Percentiles rank a stretch among this genome's conserved stretches.
Evolutionary conservation across 192 early-diverging fungal genomes (phyloP).

Genomic region (Coemansia sp.): DNA sequence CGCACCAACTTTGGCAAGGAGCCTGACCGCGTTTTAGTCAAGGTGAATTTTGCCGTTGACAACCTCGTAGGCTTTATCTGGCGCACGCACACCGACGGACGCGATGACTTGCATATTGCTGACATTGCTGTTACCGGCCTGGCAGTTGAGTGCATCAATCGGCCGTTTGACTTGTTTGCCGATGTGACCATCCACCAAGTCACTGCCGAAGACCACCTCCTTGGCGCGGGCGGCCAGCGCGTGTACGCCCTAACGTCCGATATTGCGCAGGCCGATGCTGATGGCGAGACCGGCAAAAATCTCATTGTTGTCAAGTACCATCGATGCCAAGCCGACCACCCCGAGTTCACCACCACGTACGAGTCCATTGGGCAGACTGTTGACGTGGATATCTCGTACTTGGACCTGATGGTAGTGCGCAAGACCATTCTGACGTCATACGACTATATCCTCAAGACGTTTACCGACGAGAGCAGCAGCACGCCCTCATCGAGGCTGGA

Average conservation of each 20-base stretch:
- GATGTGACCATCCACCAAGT: conserved; percentile 76
- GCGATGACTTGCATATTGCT: conserved; percentile 46
- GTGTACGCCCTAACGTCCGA: conserved; percentile 51
- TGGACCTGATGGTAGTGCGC: conserved; percentile 81
- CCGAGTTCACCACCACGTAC: conserved; percentile 71
- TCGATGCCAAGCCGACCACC: conserved; percentile 66
- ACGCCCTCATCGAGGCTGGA: conserved; percentile 1
- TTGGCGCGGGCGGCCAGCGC: conserved; percentile 12
- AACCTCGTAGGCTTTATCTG: conserved; percentile 52
- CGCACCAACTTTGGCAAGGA: conserved; percentile 38
- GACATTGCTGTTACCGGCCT: conserved; percentile 65
- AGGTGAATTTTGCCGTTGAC: conserved; percentile 50
- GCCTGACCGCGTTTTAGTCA: conserved; percentile 39
- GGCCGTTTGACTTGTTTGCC: conserved; percentile 64
- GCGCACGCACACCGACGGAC: conserved; percentile 45
- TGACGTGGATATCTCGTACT: conserved; percentile 72
- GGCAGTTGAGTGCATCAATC: conserved; percentile 64
- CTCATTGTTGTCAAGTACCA: conserved; percentile 72
- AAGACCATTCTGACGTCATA: conserved; percentile 82
- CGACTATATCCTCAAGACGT: conserved; percentile 79
- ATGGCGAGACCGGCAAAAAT: conserved; percentile 55
- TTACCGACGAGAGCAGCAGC: conserved; percentile 50
- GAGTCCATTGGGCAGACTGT: conserved; percentile 78
- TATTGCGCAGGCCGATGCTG: conserved; percentile 49
- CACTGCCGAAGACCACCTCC: conserved; percentile 67